A percentile compares a stretch with the other conserved stretches of the same genome.
These are phyloP conservation scores for Combretum micranthum DNA, from an alignment of 345 rosid species.

Conservation along the genomic window DNA sequence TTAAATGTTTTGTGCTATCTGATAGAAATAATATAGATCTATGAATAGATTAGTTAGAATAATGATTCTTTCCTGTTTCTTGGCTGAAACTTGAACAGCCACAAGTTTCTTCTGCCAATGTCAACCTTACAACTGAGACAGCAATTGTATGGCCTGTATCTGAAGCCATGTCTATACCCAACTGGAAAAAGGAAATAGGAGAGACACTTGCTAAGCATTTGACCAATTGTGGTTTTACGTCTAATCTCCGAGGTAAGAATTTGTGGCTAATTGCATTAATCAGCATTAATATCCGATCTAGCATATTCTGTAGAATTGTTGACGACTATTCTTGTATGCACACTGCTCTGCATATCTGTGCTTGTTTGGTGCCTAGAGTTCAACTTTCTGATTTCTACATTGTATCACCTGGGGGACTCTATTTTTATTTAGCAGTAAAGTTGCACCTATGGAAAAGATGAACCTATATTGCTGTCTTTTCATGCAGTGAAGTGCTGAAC, in stretches of 20 bases:
- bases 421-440: background rate
- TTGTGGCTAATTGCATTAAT: background rate
- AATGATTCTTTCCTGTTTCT: background rate
- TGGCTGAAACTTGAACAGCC: constrained; percentile 42
- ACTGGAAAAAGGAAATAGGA: constrained; percentile 80
- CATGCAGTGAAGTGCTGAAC: no score
- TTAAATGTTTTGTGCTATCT: background rate
- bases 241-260: constrained; percentile 71
- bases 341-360: background rate
- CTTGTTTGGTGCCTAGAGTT: no score
- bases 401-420: no score
- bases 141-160: constrained; percentile 86
- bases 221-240: constrained; percentile 74
- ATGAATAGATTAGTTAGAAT: background rate
- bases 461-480: no score
- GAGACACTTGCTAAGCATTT: constrained; percentile 87
- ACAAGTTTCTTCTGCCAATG: constrained; percentile 82
- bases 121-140: constrained; percentile 88
- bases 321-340: constrained; percentile 3
- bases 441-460: background rate
- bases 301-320: background rate
- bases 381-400: no score
- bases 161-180: constrained; percentile 61
- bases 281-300: background rate
- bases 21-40: background rate